These are phyloP conservation scores for Cordia subcordata DNA, from an alignment of 257 asterid genomes.

Conservation along the genomic window DNA sequence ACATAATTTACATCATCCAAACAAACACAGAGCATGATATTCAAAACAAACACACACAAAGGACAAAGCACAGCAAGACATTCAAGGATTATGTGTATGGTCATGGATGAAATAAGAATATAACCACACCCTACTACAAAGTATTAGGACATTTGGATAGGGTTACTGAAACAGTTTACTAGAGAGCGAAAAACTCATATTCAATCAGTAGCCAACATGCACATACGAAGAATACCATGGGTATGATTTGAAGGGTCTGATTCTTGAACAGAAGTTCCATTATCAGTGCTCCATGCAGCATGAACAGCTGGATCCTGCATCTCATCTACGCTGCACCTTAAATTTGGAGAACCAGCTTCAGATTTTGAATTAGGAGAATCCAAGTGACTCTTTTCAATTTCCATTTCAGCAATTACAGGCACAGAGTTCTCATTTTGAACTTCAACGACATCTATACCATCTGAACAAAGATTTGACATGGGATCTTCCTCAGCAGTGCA, in stretches of 20 bases:
- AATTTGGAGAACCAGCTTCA: constrained; percentile 50
- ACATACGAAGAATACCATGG: constrained; percentile 47
- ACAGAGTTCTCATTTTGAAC: constrained; percentile 37
- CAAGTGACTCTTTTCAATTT: constrained; percentile 44
- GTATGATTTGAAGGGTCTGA: constrained; percentile 31
- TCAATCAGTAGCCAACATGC: constrained; percentile 15
- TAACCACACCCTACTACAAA: no score
- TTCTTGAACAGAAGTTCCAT: constrained; percentile 33
- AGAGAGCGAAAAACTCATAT: neutral
- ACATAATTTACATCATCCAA: no score
- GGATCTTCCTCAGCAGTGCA: neutral
- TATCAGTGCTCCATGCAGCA: constrained; percentile 24
- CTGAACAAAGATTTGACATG: neutral
- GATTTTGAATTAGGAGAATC: constrained; percentile 50
- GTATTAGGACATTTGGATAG: no score
- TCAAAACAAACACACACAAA: no score
- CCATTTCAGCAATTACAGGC: constrained; percentile 53
- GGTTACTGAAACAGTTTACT: neutral
- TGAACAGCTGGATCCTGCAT: constrained; percentile 35
- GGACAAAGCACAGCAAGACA: no score
- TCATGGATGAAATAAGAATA: no score
- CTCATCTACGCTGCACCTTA: constrained; percentile 49
- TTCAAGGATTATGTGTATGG: no score
- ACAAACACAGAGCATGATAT: no score
- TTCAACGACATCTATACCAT: constrained; percentile 21